A percentile compares a stretch with the other conserved stretches of the same genome.
phyloP scores from a whole-genome alignment of 2,329 filamentous ascomycete genomes.

The Trichoderma cornu-damae region DNA sequence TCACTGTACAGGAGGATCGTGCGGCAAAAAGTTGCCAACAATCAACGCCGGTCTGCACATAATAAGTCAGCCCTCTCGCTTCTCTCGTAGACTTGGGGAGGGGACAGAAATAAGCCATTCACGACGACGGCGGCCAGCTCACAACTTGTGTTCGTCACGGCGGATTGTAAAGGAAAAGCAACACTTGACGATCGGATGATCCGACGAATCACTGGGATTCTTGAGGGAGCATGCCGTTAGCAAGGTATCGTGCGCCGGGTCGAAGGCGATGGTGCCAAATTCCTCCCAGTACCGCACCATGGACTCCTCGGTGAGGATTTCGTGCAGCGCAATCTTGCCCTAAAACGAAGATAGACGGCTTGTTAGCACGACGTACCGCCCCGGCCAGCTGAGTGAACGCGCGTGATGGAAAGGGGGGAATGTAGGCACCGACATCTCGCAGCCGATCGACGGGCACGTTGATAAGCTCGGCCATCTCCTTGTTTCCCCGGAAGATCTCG shows the following conservation, averaged over 20 bases:
- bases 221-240: conserved; percentile 90
- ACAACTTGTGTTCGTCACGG: conserved; percentile 95
- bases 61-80: neutral
- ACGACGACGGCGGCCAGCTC: conserved; percentile 37
- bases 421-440: conserved; percentile 64
- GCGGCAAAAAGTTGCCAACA: conserved; percentile 92
- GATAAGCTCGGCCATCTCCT: conserved; percentile 97
- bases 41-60: conserved; percentile 78
- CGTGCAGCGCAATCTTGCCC: conserved; percentile 92
- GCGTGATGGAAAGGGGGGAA: neutral
- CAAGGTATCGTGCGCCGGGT: conserved; percentile 87
- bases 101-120: neutral
- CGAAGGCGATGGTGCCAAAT: conserved; percentile 96
- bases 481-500: conserved; percentile 95
- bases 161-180: conserved; percentile 98
- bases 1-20: conserved; percentile 50
- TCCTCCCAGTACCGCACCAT: conserved; percentile 99
- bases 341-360: conserved; percentile 34
- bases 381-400: neutral
- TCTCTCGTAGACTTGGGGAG: neutral
- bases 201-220: conserved; percentile 65
- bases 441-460: conserved; percentile 86
- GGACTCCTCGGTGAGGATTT: conserved; percentile 91
- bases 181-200: conserved; percentile 74
- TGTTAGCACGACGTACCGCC: neutral